phyloP scores from a whole-genome alignment of 2,329 filamentous ascomycete genomes.

The Penicillium thymicola region DNA sequence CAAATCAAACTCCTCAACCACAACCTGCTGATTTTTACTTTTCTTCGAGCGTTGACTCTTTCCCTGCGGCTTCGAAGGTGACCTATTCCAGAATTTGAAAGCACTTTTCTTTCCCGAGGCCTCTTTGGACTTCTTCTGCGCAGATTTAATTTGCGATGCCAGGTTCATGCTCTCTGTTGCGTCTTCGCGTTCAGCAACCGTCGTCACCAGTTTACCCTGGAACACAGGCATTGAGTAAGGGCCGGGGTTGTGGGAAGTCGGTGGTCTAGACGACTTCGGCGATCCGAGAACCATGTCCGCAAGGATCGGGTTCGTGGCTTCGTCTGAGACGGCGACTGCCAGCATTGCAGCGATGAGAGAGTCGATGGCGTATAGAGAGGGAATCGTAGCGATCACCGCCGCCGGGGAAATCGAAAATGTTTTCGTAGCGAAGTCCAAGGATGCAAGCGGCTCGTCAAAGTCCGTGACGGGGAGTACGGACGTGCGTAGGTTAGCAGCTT shows the following conservation, averaged over 20 bases:
- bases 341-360: constrained; percentile 46
- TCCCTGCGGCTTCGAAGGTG: neutral
- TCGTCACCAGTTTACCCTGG: constrained; percentile 35
- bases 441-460: constrained; percentile 39
- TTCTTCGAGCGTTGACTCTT: constrained; percentile 7
- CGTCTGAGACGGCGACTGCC: constrained; percentile 45
- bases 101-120: constrained; percentile 10
- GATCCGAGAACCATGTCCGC: constrained; percentile 35
- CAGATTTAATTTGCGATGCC: constrained; percentile 34
- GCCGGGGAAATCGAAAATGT: constrained; percentile 42
- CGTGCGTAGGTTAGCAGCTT: constrained; percentile 34
- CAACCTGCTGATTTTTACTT: constrained; percentile 32
- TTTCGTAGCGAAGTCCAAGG: constrained; percentile 43
- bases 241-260: neutral
- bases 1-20: constrained; percentile 45
- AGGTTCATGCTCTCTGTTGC: constrained; percentile 37
- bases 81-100: constrained; percentile 19
- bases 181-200: constrained; percentile 44
- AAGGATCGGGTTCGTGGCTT: constrained; percentile 39
- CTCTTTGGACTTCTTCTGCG: constrained; percentile 14
- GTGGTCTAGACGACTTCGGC: constrained; percentile 11
- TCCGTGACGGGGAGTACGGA: constrained; percentile 43
- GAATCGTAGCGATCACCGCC: constrained; percentile 41
- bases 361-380: constrained; percentile 49
- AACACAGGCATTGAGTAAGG: constrained; percentile 17